phyloP scores from a whole-genome alignment of 2,329 filamentous ascomycete genomes.

The Harringtonia aguacate region DNA sequence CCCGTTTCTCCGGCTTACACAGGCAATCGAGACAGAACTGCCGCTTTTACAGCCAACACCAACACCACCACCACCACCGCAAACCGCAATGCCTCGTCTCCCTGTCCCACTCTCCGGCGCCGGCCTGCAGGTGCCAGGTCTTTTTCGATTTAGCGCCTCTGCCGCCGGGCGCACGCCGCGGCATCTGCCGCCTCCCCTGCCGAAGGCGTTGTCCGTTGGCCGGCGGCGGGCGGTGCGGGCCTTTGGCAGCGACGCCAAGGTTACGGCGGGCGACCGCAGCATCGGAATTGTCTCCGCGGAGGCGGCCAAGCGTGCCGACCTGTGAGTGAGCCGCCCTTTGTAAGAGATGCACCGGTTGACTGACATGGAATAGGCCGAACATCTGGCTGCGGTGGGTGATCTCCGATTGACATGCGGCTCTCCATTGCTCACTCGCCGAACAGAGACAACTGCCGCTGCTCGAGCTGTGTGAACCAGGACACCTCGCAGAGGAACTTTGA shows the following conservation, averaged over 20 bases:
- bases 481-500: slow-evolving; percentile 61
- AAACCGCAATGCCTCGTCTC: too few relatives aligned
- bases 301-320: slow-evolving; percentile 8
- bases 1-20: too few relatives aligned
- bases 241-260: slow-evolving; percentile 5
- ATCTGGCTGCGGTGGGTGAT: slow-evolving; percentile 13
- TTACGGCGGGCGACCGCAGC: background rate
- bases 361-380: slow-evolving; percentile 10
- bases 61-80: too few relatives aligned
- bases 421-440: too few relatives aligned
- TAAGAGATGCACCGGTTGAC: background rate
- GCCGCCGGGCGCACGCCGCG: background rate
- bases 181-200: background rate
- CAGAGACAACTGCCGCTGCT: slow-evolving; percentile 65
- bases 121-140: too few relatives aligned
- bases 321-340: slow-evolving; percentile 2
- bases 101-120: too few relatives aligned
- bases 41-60: too few relatives aligned
- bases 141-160: too few relatives aligned
- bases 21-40: too few relatives aligned
- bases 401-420: too few relatives aligned
- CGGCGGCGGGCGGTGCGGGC: background rate
- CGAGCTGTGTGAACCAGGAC: slow-evolving; percentile 53
- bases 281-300: slow-evolving; percentile 13
- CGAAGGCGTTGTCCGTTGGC: background rate